A percentile compares a stretch with the other conserved stretches of the same genome.
phyloP scores from a whole-genome alignment of 1,139 yeast species.

The Yamadazyma blattariae region DNA sequence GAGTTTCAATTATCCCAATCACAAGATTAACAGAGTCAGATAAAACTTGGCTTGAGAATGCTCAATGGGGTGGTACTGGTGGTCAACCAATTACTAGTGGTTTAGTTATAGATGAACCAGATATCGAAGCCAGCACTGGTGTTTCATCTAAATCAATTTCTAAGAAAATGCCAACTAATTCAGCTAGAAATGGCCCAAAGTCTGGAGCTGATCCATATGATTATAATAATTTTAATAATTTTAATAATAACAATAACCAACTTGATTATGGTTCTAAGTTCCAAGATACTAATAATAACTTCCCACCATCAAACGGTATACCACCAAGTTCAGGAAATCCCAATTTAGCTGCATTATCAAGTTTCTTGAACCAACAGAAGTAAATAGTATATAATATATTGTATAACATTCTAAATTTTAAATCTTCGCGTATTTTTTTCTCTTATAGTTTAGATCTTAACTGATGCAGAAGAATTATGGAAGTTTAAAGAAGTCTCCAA shows the following conservation, averaged over 20 bases:
- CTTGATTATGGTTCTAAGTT: slow-evolving; percentile 3
- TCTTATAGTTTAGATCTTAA: too few relatives aligned
- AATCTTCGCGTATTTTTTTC: too few relatives aligned
- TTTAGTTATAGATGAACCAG: slow-evolving; percentile 92
- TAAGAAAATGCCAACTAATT: slow-evolving; percentile 82
- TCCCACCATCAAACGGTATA: neutral
- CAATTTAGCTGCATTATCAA: slow-evolving; percentile 33
- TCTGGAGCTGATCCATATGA: slow-evolving; percentile 49
- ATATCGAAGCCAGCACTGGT: slow-evolving; percentile 93
- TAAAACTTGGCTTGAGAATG: slow-evolving; percentile 79
- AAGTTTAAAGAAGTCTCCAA: too few relatives aligned
- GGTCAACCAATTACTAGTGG: slow-evolving; percentile 83
- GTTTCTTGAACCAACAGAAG: slow-evolving; percentile 22
- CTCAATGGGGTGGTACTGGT: slow-evolving; percentile 98
- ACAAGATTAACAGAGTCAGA: slow-evolving; percentile 92
- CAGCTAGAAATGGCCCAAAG: slow-evolving; percentile 83
- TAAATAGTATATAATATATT: too few relatives aligned
- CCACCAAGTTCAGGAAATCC: slow-evolving; percentile 6
- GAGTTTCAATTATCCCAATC: slow-evolving; percentile 83
- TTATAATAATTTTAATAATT: slow-evolving; percentile 4
- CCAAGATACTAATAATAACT: slow-evolving; percentile 1
- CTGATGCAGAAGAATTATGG: too few relatives aligned
- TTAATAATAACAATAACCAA: slow-evolving; percentile 1
- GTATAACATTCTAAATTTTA: too few relatives aligned
- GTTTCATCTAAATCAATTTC: slow-evolving; percentile 91